Evolutionary conservation across 202 grass and related monocot genomes (phyloP), one percentile per base, ranked within the genome.

Genomic region (Musa balbisiana): DNA sequence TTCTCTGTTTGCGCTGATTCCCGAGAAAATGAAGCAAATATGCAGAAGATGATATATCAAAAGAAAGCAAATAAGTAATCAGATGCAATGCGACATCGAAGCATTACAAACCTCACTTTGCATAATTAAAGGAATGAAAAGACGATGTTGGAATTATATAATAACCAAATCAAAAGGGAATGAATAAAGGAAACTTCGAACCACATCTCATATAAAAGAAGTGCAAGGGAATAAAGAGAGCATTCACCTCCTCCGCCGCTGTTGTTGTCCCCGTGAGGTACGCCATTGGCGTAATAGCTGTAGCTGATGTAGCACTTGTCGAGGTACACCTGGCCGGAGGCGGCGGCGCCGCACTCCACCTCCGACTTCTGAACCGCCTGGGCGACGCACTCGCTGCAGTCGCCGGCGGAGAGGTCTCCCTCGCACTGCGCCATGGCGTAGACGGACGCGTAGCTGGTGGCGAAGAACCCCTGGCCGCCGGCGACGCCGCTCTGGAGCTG

Each of bases 301-400:
- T 92, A 99, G 83, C 85, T 99, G 76, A 99, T 94, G 87, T 99
- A 99, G 88, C 91, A 99, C 83, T 99, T 99, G 73, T 99, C 89
- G 19, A 99, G 89, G 82, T 94, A 99, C 27, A 99, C 91, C 85
- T 99, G 95, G 19, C 95, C 95, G 16, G 95, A 99, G 17, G 75
- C 49, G 8, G 91, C 95, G 74, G 87, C 95, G 54, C 95, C 95
- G 82, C 95, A 99, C 87, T 95, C 95, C 53, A 90, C 91, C 82
- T 90, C 85, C 25, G 92, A 92, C 70, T 90, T 92, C 82, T 99
- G 95, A 69, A 95, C 89, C 14, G 95, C 91, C 82, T 99, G 91
- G 12, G 84, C 87, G 76, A 92, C 84, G 82, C 91, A 99, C 62
- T 88, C 81, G 21, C 79, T 54, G 79, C 95, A 99, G 80, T 95